Base-by-base conservation (phyloP, 1,284 basidiomycete species). In the Austroboletus niveus region DNA sequence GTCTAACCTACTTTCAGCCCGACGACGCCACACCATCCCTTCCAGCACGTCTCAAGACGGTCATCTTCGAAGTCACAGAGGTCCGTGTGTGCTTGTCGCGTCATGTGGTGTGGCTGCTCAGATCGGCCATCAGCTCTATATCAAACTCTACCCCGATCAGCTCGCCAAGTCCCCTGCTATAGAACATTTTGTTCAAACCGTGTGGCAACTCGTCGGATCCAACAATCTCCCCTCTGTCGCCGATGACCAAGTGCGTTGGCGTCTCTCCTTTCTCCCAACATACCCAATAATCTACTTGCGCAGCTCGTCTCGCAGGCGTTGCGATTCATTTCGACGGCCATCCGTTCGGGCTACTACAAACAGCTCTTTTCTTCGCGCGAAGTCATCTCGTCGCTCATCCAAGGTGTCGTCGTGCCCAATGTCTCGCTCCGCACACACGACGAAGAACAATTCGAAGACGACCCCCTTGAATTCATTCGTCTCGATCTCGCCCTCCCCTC, bases 371-470 rank as follows among this genome's bases (percentile, higher is more conserved):
- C 74, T 52, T 85, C 94, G 39, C 76, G 77, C 7, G 85, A 89
- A 6, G 95, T 91, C 2, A 87, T 98, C 57, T 83, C 85, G 14
- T 84, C 85, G 15, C 85, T 98, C 54, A 85, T 92, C 36, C 86
- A 93, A 64, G 89, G 93, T 49, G 94, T 99, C 57, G 88, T 98
- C 29, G 78, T 99, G 30, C 95, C 96, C 29, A 98, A 98, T 64
- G 92, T 98, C 58, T 77, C 81, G 15, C 77, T 98, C 34, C 80
- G 95, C 39, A 87, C 91, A 48, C 88, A 94, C 57, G 95, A 98
- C 57, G 82, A 95, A 54, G 96, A 99, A 65, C 88, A 95, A 70
- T 98, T 99, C 64, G 94, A 98, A 70, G 96, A 99, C 57, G 94
- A 98, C 60, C 96, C 96, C 0, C 82, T 96, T 44, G 96, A 98